Conservation (phyloP, 83 land plant species). For the Isoetes engelmannii region DNA sequence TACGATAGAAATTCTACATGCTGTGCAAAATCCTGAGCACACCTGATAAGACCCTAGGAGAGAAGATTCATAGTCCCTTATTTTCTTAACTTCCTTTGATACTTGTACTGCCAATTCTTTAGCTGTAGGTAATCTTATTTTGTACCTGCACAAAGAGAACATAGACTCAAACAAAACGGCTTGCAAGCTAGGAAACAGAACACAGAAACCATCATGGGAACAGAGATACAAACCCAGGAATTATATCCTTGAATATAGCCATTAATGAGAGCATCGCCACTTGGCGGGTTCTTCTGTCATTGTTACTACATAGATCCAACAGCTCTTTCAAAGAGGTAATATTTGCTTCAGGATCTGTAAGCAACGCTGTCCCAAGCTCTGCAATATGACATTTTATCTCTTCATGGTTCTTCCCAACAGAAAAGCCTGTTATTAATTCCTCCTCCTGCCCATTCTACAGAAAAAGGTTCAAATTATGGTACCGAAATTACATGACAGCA, state of each 20-base stretch:
- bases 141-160: slow-evolving; percentile 47
- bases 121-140: slow-evolving; percentile 82
- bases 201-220: no score
- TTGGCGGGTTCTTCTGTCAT: slow-evolving; percentile 46
- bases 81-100: slow-evolving; percentile 69
- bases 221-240: slow-evolving; percentile 65
- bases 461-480: no score
- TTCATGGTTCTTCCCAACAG: slow-evolving; percentile 53
- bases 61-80: slow-evolving; percentile 74
- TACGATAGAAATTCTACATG: no score
- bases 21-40: not conserved
- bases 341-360: slow-evolving; percentile 74
- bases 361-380: slow-evolving; percentile 65
- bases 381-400: slow-evolving; percentile 65
- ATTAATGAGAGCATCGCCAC: slow-evolving; percentile 72
- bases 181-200: not conserved
- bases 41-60: slow-evolving; percentile 83
- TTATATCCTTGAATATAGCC: slow-evolving; percentile 87
- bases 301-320: slow-evolving; percentile 53
- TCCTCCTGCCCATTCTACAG: slow-evolving; percentile 30
- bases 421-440: slow-evolving; percentile 53
- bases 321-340: slow-evolving; percentile 64
- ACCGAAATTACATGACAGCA: no score
- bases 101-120: slow-evolving; percentile 82
- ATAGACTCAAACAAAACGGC: slow-evolving; percentile 1